Evolutionary conservation across 345 rosid species (phyloP), one percentile per base, ranked within the genome.

Genomic region (Salix caprea): DNA sequence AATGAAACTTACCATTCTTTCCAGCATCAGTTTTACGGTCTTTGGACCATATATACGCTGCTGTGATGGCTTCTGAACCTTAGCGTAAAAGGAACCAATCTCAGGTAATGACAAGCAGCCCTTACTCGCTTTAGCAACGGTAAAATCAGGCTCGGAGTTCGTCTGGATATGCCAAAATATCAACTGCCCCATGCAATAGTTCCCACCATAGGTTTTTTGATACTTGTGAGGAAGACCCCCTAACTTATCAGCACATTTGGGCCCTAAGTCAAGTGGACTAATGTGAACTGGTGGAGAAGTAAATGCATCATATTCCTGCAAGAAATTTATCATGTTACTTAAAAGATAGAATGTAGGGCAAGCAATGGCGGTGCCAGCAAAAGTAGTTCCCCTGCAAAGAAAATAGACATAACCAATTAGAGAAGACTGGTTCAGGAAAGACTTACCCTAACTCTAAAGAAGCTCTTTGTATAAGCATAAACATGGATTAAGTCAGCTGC

Each of bases 401-500:
- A 56, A 21, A 56, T n/a, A n/a, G 13, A 56, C 62, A 56, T 3
- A n/a, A 9, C 26, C 62, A 56, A 13, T n/a, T 56, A 23, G 13
- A n/a, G 62, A 21, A 36, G 67, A 74, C 32, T 50, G 44, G 26
- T 9, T 5, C 3, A 36, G 13, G 65, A 54, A 78, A 62, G 36
- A 82, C 94, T 85, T 67, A 94, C 99, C 85, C 81, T 88, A 86
- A 96, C 83, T 88, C 85, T 90, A 76, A 90, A 87, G 81, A 91
- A 96, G 83, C 86, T 84, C 84, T 94, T 94, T 50, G 97, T 94
- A 79, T 92, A 89, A 39, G 99, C 99, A 79, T 94, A 94, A 70
- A 91, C 80, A 80, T 96, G 98, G 81, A 96, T 87, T 85, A 96
- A 88, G 88, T 96, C 99, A 78, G 99, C 99, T 60, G 99, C 98